These are phyloP conservation scores for Tulasnella sp. DNA, from an alignment of 768 basidiomycete species.

Conservation along the genomic window DNA sequence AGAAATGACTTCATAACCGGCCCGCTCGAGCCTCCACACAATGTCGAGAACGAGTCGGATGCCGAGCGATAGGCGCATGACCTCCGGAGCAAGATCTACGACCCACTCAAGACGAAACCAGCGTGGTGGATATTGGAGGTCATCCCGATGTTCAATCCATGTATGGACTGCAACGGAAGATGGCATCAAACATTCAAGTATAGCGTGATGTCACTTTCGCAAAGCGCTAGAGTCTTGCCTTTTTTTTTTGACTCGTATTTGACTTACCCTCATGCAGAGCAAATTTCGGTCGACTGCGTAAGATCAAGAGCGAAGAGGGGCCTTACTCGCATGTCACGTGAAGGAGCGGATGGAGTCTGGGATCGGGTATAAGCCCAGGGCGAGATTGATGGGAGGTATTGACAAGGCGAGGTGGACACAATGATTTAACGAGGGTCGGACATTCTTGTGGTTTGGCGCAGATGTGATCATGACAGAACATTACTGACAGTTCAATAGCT, in stretches of 20 bases:
- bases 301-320: neutral
- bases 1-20: too few species aligned
- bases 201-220: too few species aligned
- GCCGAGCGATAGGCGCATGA: constrained; percentile 1
- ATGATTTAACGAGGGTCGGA: too few species aligned
- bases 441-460: too few species aligned
- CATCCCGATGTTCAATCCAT: constrained; percentile 10
- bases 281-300: neutral
- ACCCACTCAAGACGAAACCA: constrained; percentile 12
- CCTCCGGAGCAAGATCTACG: neutral
- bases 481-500: too few species aligned
- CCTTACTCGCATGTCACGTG: constrained; percentile 9
- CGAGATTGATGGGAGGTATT: neutral
- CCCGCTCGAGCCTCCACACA: too few species aligned
- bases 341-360: constrained; percentile 14
- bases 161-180: constrained; percentile 8
- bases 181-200: constrained; percentile 8
- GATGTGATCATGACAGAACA: too few species aligned
- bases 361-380: constrained; percentile 7
- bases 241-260: too few species aligned
- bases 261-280: neutral
- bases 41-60: constrained; percentile 8
- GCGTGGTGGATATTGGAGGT: constrained; percentile 17
- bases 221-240: too few species aligned
- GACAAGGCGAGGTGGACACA: too few species aligned